Percentiles rank a stretch among this genome's conserved stretches.
Conservation (phyloP, 1,284 basidiomycete species). For the Pulveroboletus sp. region DNA sequence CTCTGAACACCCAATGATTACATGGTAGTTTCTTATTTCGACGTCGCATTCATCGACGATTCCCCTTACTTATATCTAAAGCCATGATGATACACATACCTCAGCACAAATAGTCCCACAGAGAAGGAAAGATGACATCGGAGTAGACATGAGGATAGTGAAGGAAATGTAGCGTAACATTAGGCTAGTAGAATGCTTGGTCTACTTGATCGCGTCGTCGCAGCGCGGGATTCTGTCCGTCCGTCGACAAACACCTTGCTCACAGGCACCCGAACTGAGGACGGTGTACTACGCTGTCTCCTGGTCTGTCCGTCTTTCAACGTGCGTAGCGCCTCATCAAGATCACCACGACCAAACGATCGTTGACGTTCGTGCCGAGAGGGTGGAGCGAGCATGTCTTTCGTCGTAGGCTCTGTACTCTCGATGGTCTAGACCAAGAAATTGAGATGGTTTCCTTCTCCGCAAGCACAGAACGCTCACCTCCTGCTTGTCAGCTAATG, state of each 20-base stretch:
- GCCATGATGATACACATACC: neutral
- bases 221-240: slow-evolving; percentile 6
- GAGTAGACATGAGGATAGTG: neutral
- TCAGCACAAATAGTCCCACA: neutral
- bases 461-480: neutral
- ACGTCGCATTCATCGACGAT: neutral
- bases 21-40: neutral
- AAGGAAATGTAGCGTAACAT: neutral
- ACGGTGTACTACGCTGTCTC: slow-evolving; percentile 50
- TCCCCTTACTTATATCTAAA: neutral
- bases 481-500: slow-evolving; percentile 4
- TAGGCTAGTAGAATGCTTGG: neutral
- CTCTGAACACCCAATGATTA: slow-evolving; percentile 44
- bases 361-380: slow-evolving; percentile 37
- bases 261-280: slow-evolving; percentile 43
- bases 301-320: slow-evolving; percentile 66
- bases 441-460: neutral
- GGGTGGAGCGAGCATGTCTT: slow-evolving; percentile 19
- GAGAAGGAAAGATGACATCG: neutral
- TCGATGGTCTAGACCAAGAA: slow-evolving; percentile 12
- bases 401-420: neutral
- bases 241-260: slow-evolving; percentile 81
- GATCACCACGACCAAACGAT: slow-evolving; percentile 70
- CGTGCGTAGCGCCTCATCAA: slow-evolving; percentile 82
- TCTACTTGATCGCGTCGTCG: neutral